Evolutionary conservation across 331 rosid genomes (phyloP).

Genomic region (Erythrophleum ivorense): DNA sequence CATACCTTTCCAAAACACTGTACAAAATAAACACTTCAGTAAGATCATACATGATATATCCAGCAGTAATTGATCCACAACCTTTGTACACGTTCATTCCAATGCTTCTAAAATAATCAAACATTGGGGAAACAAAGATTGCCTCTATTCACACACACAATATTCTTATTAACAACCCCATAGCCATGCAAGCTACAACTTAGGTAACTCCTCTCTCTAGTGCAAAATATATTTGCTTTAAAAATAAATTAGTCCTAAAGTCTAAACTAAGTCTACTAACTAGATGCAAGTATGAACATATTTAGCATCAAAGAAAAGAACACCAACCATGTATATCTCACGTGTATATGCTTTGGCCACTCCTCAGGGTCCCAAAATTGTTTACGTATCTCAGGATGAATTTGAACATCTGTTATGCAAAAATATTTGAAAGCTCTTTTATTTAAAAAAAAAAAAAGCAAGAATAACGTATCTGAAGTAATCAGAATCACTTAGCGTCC

Average conservation of each 20-base stretch:
- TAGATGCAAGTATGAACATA: constrained; percentile 1
- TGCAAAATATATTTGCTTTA: neutral
- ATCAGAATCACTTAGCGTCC: neutral
- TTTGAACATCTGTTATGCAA: constrained; percentile 60
- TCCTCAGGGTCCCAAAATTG: constrained; percentile 85
- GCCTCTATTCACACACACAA: neutral
- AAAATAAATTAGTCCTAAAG: neutral
- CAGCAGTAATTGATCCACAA: constrained; percentile 29
- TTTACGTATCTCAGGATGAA: constrained; percentile 68
- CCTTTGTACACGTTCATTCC: neutral
- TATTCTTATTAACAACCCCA: too few species aligned
- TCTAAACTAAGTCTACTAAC: neutral
- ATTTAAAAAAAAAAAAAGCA: neutral
- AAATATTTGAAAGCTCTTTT: constrained; percentile 7
- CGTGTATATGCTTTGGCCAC: constrained; percentile 92
- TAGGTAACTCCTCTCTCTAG: neutral
- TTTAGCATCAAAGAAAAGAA: constrained; percentile 24
- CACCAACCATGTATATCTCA: constrained; percentile 85
- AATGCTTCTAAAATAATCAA: neutral
- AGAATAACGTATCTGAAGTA: neutral
- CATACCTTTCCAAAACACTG: neutral
- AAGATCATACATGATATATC: constrained; percentile 15
- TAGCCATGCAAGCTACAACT: neutral
- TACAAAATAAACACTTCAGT: neutral
- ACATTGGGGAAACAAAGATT: neutral